phyloP scores from a whole-genome alignment of 306 rosid genomes.

The Medicago lupulina region DNA sequence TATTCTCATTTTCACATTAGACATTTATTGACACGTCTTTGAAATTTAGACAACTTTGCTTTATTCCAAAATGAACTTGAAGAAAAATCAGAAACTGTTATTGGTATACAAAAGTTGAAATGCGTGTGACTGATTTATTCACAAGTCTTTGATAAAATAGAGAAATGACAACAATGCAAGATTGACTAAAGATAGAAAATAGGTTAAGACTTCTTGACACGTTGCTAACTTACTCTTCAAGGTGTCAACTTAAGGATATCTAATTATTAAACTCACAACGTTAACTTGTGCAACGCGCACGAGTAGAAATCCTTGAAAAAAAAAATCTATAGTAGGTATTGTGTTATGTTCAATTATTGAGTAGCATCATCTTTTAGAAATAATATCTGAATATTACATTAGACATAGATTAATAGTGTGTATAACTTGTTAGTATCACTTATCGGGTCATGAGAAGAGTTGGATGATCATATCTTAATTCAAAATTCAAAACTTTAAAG shows the following conservation, averaged over 20 bases:
- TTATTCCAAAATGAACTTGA: background rate
- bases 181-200: conserved; percentile 24
- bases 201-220: conserved; percentile 50
- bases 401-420: no score
- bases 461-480: no score
- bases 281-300: no score
- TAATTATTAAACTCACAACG: no score
- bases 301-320: no score
- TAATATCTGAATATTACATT: no score
- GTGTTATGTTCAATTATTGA: no score
- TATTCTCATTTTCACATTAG: conserved; percentile 24
- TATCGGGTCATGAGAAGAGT: no score
- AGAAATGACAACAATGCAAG: conserved; percentile 7
- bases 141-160: conserved; percentile 6
- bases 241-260: conserved; percentile 41
- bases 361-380: no score
- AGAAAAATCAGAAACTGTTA: conserved; percentile 16
- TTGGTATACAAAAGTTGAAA: conserved; percentile 41
- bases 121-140: conserved; percentile 40
- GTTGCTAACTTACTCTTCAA: conserved; percentile 32
- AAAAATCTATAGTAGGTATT: no score
- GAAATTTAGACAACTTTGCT: background rate
- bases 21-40: background rate
- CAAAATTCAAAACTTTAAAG: no score
- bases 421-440: no score